Evolutionary conservation across 306 rosid species (phyloP), one percentile per base, ranked within the genome.

Genomic region (Cucurbita pepo): DNA sequence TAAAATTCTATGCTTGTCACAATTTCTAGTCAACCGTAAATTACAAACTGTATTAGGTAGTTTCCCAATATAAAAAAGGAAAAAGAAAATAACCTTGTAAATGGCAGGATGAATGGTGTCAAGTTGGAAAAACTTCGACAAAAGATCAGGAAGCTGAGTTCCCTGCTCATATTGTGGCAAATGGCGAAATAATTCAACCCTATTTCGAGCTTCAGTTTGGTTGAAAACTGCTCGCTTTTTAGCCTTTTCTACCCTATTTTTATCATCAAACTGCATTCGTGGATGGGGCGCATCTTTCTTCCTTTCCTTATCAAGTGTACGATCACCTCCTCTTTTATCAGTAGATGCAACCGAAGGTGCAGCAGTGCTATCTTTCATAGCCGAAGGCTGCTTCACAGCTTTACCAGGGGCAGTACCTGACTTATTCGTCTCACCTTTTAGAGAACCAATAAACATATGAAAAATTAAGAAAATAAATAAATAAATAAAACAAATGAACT

Each of bases 141-240:
- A 87, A 18, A 90, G 89, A 76, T 88, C 84, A 75, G 92, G 87
- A 79, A 86, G 88, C 78, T 86, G 91, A 62, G 80, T 77, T 65
- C 92, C 95, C 73, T 75, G 82, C 79, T 92, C 96, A 75, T 86
- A 90, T 77, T 92, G 97, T 75, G 96, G 96, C 86, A 92, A 81
- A 84, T 92, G 96, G 76, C 82, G 83, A 82, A 92, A 92, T 75
- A 92, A 75, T 81, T 92, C 96, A 76, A 88, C 96, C 82, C 89
- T 84, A 72, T 90, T 90, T 79, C 79, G 82, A 70, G 89, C 90
- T 86, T 90, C 95, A 54, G 87, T 88, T 86, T 87, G 95, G 80
- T 85, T 80, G 69, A 90, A 86, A 75, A 88, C 78, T 30, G 96
- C 82, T 54, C 89, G 88, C 77, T 80, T 86, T 82, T 87, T 92